These are phyloP conservation scores for Trametes cubensis DNA, from an alignment of 768 basidiomycete species.

Conservation along the genomic window DNA sequence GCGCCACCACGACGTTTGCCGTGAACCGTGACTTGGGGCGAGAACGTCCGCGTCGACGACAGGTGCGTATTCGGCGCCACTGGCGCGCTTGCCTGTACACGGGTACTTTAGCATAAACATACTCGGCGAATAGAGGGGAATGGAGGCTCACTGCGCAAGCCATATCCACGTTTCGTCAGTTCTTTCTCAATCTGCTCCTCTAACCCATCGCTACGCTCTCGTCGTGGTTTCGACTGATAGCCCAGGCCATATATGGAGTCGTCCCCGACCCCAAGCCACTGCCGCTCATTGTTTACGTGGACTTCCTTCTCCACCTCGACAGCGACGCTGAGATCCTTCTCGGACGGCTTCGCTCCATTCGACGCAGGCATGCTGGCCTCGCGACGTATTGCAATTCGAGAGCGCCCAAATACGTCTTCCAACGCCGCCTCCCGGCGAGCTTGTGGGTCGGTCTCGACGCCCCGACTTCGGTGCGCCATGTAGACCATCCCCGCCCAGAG, in stretches of 20 bases:
- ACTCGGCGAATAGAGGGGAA: background rate
- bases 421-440: slow-evolving; percentile 44
- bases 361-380: slow-evolving; percentile 15
- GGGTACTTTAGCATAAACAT: background rate
- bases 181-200: slow-evolving; percentile 57
- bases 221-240: slow-evolving; percentile 30
- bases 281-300: slow-evolving; percentile 48
- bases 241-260: slow-evolving; percentile 43
- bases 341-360: slow-evolving; percentile 11
- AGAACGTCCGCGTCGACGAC: slow-evolving; percentile 23
- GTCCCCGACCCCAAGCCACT: slow-evolving; percentile 56
- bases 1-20: slow-evolving; percentile 60
- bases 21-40: slow-evolving; percentile 26
- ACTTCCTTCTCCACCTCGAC: slow-evolving; percentile 47
- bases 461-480: slow-evolving; percentile 53
- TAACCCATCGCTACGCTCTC: slow-evolving; percentile 57
- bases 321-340: slow-evolving; percentile 32
- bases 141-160: slow-evolving; percentile 20
- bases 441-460: slow-evolving; percentile 55
- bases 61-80: slow-evolving; percentile 10
- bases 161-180: slow-evolving; percentile 50
- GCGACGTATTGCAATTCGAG: slow-evolving; percentile 27
- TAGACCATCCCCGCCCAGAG: slow-evolving; percentile 61
- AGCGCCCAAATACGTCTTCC: slow-evolving; percentile 39
- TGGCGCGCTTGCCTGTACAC: slow-evolving; percentile 10